Evolutionary conservation across 1,139 yeast genomes (phyloP).

Genomic region (Spencermartinsiella ligniputridi): DNA sequence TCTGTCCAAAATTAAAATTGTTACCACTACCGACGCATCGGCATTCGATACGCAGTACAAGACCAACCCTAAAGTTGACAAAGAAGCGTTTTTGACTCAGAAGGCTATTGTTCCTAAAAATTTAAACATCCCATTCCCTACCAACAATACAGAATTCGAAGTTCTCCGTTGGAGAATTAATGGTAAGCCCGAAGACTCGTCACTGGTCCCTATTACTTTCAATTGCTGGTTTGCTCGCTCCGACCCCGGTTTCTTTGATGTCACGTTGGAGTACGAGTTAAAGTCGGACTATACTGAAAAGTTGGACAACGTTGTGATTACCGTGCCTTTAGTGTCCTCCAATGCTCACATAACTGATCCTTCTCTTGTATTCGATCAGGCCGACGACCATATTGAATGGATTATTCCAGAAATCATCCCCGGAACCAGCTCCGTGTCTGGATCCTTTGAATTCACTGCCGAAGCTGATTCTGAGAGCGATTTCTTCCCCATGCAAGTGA

Average conservation of each 20-base stretch:
- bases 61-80: constrained; percentile 95
- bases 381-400: constrained; percentile 39
- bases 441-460: constrained; percentile 76
- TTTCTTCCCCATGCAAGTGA: constrained; percentile 80
- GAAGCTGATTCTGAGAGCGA: constrained; percentile 76
- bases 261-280: constrained; percentile 85
- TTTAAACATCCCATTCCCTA: constrained; percentile 74
- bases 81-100: constrained; percentile 54
- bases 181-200: constrained; percentile 43
- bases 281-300: constrained; percentile 43
- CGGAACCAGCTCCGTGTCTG: constrained; percentile 44
- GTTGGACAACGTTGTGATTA: constrained; percentile 54
- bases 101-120: constrained; percentile 72
- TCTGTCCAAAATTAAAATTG: constrained; percentile 60
- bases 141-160: constrained; percentile 84
- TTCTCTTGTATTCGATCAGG: constrained; percentile 33
- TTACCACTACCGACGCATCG: constrained; percentile 48
- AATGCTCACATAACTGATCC: constrained; percentile 51
- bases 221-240: constrained; percentile 81
- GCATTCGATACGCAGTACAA: constrained; percentile 64
- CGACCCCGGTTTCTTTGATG: constrained; percentile 55
- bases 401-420: constrained; percentile 38
- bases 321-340: constrained; percentile 58
- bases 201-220: constrained; percentile 64
- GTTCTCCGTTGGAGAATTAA: constrained; percentile 74